Conservation (phyloP, 352 stramenopile genomes). For the Phytophthora capsici region DNA sequence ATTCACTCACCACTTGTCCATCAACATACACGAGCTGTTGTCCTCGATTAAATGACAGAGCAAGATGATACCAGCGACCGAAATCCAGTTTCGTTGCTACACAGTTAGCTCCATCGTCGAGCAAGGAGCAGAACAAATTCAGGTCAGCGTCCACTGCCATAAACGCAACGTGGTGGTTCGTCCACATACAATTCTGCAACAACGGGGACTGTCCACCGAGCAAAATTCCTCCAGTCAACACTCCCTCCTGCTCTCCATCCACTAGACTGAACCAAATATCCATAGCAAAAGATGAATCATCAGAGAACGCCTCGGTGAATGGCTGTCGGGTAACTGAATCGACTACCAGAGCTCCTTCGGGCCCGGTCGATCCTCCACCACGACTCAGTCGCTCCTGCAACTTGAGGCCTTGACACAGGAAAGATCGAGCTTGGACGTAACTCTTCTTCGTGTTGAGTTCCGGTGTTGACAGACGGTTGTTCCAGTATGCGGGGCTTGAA, state of each 20-base stretch:
- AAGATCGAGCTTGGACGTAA: slow-evolving; percentile 11
- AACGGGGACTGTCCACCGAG: slow-evolving; percentile 15
- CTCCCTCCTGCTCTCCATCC: slow-evolving; percentile 13
- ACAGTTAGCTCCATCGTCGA: slow-evolving; percentile 9
- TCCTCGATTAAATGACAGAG: background rate
- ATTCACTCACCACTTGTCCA: slow-evolving; percentile 8
- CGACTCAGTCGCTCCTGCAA: slow-evolving; percentile 13
- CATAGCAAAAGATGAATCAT: slow-evolving; percentile 7
- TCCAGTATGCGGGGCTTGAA: background rate
- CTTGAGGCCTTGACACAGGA: slow-evolving; percentile 12
- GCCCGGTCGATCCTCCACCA: slow-evolving; percentile 7
- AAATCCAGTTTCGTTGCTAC: slow-evolving; percentile 8
- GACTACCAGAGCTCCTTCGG: slow-evolving; percentile 4
- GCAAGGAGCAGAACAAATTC: slow-evolving; percentile 20
- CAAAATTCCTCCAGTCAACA: slow-evolving; percentile 13
- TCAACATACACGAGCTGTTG: slow-evolving; percentile 10
- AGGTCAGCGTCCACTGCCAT: slow-evolving; percentile 11
- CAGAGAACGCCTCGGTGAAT: background rate
- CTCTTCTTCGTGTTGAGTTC: background rate
- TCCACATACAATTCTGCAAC: slow-evolving; percentile 19
- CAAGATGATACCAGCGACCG: slow-evolving; percentile 21
- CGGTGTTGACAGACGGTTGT: background rate
- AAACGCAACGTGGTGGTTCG: slow-evolving; percentile 19
- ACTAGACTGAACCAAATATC: slow-evolving; percentile 20
- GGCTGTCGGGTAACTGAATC: background rate